Percentiles rank a stretch among this genome's conserved stretches.
Evolutionary conservation across 2,329 filamentous ascomycete species (phyloP).

Genomic region (Penicillium palitans): DNA sequence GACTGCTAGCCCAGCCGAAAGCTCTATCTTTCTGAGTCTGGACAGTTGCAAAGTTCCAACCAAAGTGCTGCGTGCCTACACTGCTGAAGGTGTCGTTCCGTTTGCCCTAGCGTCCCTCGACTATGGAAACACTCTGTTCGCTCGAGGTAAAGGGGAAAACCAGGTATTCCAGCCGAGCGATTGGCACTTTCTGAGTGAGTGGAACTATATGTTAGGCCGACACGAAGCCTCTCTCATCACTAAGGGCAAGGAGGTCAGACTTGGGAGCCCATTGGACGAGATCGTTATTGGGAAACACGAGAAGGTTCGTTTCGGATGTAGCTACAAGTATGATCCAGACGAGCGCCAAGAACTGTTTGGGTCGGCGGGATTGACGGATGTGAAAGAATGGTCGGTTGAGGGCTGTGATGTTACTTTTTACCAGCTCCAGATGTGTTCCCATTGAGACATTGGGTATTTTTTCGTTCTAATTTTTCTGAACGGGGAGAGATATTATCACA

Average conservation of each 20-base stretch:
- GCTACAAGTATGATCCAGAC: conserved; percentile 11
- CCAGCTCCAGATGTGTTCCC: background rate
- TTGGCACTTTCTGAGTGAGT: conserved; percentile 14
- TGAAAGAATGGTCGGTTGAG: background rate
- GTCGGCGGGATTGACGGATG: background rate
- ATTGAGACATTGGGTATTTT: background rate
- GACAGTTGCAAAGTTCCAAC: background rate
- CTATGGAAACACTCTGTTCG: background rate
- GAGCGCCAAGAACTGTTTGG: background rate
- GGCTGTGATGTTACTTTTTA: background rate
- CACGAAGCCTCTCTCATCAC: conserved; percentile 13
- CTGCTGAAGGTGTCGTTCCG: background rate
- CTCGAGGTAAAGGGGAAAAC: too few species aligned
- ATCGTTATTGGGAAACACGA: conserved; percentile 8
- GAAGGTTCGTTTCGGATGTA: conserved; percentile 12
- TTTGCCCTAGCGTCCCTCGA: background rate
- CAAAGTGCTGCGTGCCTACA: background rate
- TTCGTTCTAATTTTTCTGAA: too few species aligned
- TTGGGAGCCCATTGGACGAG: conserved; percentile 8
- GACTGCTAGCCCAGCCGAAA: background rate
- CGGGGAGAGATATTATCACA: background rate
- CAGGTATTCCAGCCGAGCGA: background rate
- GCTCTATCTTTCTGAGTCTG: background rate
- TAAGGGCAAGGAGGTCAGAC: background rate
- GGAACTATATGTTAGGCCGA: conserved; percentile 10